These are phyloP conservation scores for Xerocomus potaroensis DNA, from an alignment of 768 basidiomycete genomes.

Conservation along the genomic window DNA sequence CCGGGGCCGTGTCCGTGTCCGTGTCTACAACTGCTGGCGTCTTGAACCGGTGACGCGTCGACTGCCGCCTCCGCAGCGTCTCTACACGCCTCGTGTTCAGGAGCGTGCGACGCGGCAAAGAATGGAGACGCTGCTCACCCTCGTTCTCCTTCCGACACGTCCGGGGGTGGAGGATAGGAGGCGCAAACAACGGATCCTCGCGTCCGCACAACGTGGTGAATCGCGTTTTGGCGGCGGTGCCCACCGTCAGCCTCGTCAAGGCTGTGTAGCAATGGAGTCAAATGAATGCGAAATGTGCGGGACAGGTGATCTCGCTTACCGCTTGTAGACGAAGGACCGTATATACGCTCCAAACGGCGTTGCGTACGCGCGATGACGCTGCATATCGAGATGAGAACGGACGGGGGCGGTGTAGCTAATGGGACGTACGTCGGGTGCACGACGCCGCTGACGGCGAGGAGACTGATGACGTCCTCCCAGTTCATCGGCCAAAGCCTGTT, in stretches of 20 bases:
- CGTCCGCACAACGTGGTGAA: not conserved
- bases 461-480: slow-evolving; percentile 62
- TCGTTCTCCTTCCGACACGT: slow-evolving; percentile 5
- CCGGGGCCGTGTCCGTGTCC: slow-evolving; percentile 10
- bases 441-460: slow-evolving; percentile 41
- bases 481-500: slow-evolving; percentile 57
- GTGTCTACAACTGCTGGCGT: slow-evolving; percentile 5
- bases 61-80: not conserved
- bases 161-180: slow-evolving; percentile 11
- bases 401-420: not conserved
- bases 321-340: slow-evolving; percentile 26
- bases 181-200: slow-evolving; percentile 18
- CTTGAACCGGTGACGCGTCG: not conserved
- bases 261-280: too few species aligned
- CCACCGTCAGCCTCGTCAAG: too few species aligned
- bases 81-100: not conserved
- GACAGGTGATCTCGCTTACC: not conserved
- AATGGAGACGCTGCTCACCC: slow-evolving; percentile 8
- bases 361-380: slow-evolving; percentile 24
- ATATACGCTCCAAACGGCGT: slow-evolving; percentile 29
- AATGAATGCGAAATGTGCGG: too few species aligned
- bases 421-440: slow-evolving; percentile 27
- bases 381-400: slow-evolving; percentile 2
- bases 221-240: slow-evolving; percentile 15
- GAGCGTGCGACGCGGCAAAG: slow-evolving; percentile 7